These are phyloP conservation scores for Mesotaenium endlicherianum DNA, from an alignment of 139 green algal genomes.

Conservation along the genomic window DNA sequence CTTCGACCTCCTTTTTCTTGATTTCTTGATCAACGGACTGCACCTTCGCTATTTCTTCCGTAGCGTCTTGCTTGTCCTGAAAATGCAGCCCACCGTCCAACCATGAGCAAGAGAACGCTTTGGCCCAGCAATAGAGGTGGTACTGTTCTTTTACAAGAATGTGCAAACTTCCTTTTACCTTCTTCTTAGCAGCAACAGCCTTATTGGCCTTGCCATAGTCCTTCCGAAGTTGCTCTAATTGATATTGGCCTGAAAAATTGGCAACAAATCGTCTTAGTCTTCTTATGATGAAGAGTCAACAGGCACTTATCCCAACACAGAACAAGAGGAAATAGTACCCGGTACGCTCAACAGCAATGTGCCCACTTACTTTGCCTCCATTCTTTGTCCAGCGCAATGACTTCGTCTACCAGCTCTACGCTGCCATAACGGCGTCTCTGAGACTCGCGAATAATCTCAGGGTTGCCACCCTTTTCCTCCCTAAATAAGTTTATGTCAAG, in stretches of 20 bases:
- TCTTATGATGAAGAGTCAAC: not conserved
- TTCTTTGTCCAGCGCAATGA: conserved; percentile 84
- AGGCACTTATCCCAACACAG: not conserved
- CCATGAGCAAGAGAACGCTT: no score
- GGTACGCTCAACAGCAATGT: not conserved
- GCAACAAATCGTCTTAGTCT: no score
- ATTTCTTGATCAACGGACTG: conserved; percentile 48
- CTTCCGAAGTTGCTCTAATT: conserved; percentile 80
- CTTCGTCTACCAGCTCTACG: conserved; percentile 82
- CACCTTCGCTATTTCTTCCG: conserved; percentile 55
- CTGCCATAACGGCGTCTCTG: conserved; percentile 82
- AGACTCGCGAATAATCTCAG: conserved; percentile 87
- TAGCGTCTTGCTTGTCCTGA: conserved; percentile 79
- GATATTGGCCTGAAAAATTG: conserved; percentile 56
- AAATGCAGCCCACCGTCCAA: conserved; percentile 62
- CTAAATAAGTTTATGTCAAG: conserved; percentile 96
- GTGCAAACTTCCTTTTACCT: no score
- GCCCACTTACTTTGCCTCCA: conserved; percentile 71
- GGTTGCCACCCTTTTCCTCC: conserved; percentile 92
- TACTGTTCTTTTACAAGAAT: no score
- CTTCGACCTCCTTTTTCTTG: conserved; percentile 64
- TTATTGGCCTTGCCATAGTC: conserved; percentile 94
- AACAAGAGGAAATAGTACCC: not conserved
- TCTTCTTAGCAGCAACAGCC: conserved; percentile 58
- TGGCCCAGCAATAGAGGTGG: no score